Conservation (phyloP, 2,329 filamentous ascomycete species). For the Botrytis elliptica region DNA sequence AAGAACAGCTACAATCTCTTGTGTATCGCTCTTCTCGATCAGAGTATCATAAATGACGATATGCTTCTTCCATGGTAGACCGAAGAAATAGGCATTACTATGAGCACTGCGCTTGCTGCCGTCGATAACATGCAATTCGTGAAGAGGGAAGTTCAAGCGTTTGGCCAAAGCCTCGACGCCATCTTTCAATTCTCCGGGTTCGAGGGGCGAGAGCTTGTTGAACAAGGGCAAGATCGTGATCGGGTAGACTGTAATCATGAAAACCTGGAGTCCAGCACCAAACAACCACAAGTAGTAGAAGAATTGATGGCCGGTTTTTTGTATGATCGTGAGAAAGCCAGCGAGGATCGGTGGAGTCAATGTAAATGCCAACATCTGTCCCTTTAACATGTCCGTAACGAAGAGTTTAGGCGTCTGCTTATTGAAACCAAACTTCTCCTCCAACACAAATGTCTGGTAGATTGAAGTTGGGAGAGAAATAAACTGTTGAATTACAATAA, state of each 20-base stretch:
- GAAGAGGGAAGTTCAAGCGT: constrained; percentile 84
- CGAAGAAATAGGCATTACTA: constrained; percentile 94
- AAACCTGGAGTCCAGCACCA: constrained; percentile 82
- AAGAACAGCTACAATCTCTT: constrained; percentile 92
- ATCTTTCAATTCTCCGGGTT: constrained; percentile 83
- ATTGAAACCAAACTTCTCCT: constrained; percentile 98
- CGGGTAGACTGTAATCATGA: constrained; percentile 94
- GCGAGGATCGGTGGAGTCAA: constrained; percentile 86
- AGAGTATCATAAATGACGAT: constrained; percentile 99
- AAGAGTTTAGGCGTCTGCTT: constrained; percentile 92
- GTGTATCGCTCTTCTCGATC: constrained; percentile 87
- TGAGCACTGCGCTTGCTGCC: constrained; percentile 85
- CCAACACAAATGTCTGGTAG: constrained; percentile 93
- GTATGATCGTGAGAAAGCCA: constrained; percentile 89
- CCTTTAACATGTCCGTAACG: constrained; percentile 87
- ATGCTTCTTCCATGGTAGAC: constrained; percentile 98
- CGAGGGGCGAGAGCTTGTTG: constrained; percentile 94
- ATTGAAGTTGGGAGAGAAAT: constrained; percentile 78
- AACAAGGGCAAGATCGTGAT: constrained; percentile 92
- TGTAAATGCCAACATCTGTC: constrained; percentile 74
- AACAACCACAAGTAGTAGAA: constrained; percentile 99
- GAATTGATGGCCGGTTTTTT: constrained; percentile 90
- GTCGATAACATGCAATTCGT: constrained; percentile 92
- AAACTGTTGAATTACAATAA: constrained; percentile 77
- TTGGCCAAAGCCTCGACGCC: constrained; percentile 81